A percentile compares a stretch with the other conserved stretches of the same genome.
phyloP scores from a whole-genome alignment of 2,329 filamentous ascomycete species.

The Microcyclospora tardicrescens region DNA sequence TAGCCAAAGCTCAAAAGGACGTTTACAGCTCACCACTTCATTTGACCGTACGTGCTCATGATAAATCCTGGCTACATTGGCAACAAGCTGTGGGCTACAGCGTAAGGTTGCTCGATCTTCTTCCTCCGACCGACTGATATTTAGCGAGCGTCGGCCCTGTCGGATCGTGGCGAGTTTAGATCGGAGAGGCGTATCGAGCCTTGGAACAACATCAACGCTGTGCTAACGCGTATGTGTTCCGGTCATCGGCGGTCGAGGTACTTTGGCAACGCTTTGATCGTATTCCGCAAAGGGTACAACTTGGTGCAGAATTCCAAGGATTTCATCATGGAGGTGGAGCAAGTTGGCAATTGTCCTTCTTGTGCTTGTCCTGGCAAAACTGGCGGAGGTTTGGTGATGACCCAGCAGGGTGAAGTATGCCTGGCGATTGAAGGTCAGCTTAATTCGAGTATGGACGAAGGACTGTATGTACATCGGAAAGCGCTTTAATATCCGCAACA shows the following conservation, averaged over 20 bases:
- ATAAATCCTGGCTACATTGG: conserved; percentile 42
- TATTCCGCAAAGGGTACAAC: conserved; percentile 52
- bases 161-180: conserved; percentile 16
- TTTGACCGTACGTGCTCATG: conserved; percentile 35
- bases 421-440: conserved; percentile 12
- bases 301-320: conserved; percentile 61
- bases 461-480: conserved; percentile 57
- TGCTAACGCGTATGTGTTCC: conserved; percentile 35
- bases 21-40: conserved; percentile 3
- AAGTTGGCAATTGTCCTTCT: conserved; percentile 47
- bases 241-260: conserved; percentile 9
- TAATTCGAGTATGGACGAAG: background rate
- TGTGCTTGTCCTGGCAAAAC: conserved; percentile 16
- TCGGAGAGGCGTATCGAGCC: conserved; percentile 21
- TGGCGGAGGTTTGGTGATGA: conserved; percentile 13
- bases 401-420: conserved; percentile 32
- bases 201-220: conserved; percentile 33
- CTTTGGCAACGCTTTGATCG: conserved; percentile 19
- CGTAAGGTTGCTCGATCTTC: conserved; percentile 25
- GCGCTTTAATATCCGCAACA: conserved; percentile 70
- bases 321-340: conserved; percentile 67
- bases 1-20: conserved; percentile 31
- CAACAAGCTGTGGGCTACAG: conserved; percentile 41
- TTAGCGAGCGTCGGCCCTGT: conserved; percentile 32
- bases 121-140: conserved; percentile 30